A percentile compares a stretch with the other conserved stretches of the same genome.
Conservation (phyloP, 2,329 filamentous ascomycete genomes). For the Aplosporella prunicola region DNA sequence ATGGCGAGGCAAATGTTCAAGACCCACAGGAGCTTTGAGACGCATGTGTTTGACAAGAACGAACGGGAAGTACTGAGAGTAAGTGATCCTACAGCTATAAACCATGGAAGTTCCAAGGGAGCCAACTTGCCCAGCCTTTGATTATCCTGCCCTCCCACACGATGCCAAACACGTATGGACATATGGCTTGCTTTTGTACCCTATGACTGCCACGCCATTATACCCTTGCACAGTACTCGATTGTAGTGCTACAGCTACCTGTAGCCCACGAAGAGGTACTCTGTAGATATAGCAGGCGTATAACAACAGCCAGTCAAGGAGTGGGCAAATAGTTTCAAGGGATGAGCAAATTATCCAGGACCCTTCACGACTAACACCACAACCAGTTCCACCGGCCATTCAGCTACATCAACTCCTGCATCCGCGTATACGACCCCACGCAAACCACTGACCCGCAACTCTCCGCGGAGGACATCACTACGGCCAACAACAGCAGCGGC, state of each 20-base stretch:
- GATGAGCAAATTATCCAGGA: no score
- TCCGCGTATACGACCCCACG: constrained; percentile 29
- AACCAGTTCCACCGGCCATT: constrained; percentile 53
- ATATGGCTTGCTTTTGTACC: no score
- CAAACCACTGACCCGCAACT: constrained; percentile 18
- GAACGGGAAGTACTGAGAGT: constrained; percentile 50
- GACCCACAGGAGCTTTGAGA: constrained; percentile 55
- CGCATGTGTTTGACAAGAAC: constrained; percentile 53
- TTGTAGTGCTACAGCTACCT: no score
- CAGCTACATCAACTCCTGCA: constrained; percentile 52
- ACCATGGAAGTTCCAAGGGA: constrained; percentile 43
- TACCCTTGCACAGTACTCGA: no score
- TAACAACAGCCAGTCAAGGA: no score
- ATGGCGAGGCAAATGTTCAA: constrained; percentile 51
- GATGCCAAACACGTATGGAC: constrained; percentile 10
- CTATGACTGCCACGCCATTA: no score
- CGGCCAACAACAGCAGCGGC: constrained; percentile 36
- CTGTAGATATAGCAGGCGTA: no score
- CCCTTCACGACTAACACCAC: background rate
- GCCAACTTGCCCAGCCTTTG: no score
- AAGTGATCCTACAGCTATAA: constrained; percentile 8
- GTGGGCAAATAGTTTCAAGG: no score
- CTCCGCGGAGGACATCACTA: constrained; percentile 32
- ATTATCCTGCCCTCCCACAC: background rate
- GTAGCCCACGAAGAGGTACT: no score